phyloP scores from a whole-genome alignment of 768 basidiomycete species.

The Calocera cornea region DNA sequence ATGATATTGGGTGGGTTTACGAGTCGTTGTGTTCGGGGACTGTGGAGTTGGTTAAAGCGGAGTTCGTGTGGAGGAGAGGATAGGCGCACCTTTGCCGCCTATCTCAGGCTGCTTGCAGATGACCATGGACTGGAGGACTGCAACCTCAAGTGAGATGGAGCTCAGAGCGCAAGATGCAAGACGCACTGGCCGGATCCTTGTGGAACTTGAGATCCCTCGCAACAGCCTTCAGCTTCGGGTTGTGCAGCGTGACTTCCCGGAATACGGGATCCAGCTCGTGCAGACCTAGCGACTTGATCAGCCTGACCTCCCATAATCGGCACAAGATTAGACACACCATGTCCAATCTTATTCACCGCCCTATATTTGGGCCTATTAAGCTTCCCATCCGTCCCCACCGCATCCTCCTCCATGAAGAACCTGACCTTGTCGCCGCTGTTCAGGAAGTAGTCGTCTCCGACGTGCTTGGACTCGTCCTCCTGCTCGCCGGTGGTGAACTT shows the following conservation, averaged over 20 bases:
- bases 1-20: constrained; percentile 28
- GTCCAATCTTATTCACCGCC: constrained; percentile 91
- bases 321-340: constrained; percentile 37
- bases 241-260: constrained; percentile 64
- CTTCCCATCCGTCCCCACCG: constrained; percentile 53
- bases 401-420: constrained; percentile 87
- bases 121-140: constrained; percentile 84
- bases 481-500: constrained; percentile 63
- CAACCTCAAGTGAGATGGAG: neutral
- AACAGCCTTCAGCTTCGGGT: constrained; percentile 50
- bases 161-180: neutral
- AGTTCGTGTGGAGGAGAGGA: neutral
- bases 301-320: neutral
- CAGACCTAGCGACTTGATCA: constrained; percentile 45
- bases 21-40: constrained; percentile 92
- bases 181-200: constrained; percentile 65
- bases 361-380: constrained; percentile 42
- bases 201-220: constrained; percentile 74
- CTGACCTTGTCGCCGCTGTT: constrained; percentile 86
- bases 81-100: constrained; percentile 69
- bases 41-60: constrained; percentile 19
- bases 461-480: constrained; percentile 45
- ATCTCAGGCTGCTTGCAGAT: constrained; percentile 92
- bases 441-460: constrained; percentile 90
- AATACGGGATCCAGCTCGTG: constrained; percentile 79